A percentile compares a stretch with the other conserved stretches of the same genome.
These are phyloP conservation scores for Aspergillus phoenicis DNA, from an alignment of 2,329 filamentous ascomycete genomes.

Conservation along the genomic window DNA sequence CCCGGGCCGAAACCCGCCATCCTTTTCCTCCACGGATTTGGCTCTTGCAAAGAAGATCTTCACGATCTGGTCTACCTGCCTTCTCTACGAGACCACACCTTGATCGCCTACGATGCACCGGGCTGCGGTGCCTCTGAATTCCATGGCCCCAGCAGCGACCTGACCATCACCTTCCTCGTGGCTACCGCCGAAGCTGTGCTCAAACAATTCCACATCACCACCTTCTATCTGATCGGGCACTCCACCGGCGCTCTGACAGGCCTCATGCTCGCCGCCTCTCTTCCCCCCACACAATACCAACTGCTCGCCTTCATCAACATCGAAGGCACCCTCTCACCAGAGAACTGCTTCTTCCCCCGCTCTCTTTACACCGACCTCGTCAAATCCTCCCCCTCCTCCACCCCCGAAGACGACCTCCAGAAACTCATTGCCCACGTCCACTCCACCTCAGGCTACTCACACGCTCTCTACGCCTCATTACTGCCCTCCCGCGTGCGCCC, in stretches of 20 bases:
- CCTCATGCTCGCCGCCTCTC: not conserved
- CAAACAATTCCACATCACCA: not conserved
- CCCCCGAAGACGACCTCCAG: not conserved
- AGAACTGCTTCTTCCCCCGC: not conserved
- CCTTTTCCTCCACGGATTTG: conserved; percentile 6
- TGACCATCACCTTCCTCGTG: conserved; percentile 4
- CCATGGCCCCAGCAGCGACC: not conserved
- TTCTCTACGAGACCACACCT: conserved; percentile 1
- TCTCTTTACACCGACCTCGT: not conserved
- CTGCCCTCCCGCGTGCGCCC: not conserved
- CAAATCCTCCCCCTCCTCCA: not conserved
- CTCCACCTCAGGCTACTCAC: not conserved
- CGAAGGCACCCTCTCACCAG: conserved; percentile 5
- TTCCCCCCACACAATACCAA: not conserved
- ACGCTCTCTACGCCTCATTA: not conserved
- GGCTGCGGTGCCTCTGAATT: not conserved
- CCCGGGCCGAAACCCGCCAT: conserved; percentile 1
- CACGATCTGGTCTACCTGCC: conserved; percentile 5
- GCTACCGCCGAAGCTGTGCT: conserved; percentile 3
- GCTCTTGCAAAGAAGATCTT: conserved; percentile 7
- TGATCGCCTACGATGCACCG: conserved; percentile 5
- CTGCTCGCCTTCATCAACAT: not conserved
- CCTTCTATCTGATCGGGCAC: conserved; percentile 4
- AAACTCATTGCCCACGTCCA: not conserved
- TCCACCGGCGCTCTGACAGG: conserved; percentile 1